A percentile compares a stretch with the other conserved stretches of the same genome.
These are phyloP conservation scores for Rostrohypoxylon terebratum DNA, from an alignment of 495 filamentous ascomycete species.

Conservation along the genomic window DNA sequence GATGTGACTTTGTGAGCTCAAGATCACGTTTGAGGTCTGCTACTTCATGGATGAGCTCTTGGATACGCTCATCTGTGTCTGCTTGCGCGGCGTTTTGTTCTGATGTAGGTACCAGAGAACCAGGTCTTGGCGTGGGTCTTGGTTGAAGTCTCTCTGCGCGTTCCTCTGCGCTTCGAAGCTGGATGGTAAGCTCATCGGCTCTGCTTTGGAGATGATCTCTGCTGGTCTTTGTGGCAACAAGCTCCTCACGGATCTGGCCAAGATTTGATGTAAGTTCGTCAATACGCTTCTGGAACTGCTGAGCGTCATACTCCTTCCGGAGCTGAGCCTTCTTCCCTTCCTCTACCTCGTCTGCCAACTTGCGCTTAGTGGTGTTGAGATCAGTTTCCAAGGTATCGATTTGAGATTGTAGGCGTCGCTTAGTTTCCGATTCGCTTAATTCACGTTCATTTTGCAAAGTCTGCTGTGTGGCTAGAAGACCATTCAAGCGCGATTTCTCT, in stretches of 20 bases:
- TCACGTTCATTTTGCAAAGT: conserved; percentile 91
- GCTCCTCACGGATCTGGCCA: conserved; percentile 81
- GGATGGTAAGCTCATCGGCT: conserved; percentile 87
- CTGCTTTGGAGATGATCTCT: conserved; percentile 87
- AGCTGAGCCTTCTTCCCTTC: conserved; percentile 80
- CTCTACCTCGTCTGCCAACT: conserved; percentile 84
- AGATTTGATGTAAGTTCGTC: conserved; percentile 88
- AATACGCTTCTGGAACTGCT: conserved; percentile 86
- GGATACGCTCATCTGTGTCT: conserved; percentile 74
- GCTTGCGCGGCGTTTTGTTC: conserved; percentile 56
- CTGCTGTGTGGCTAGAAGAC: conserved; percentile 80
- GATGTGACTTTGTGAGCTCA: conserved; percentile 77
- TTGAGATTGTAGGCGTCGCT: conserved; percentile 78
- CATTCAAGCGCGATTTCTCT: conserved; percentile 83
- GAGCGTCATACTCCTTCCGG: conserved; percentile 87
- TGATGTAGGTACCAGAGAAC: conserved; percentile 57
- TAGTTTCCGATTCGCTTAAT: conserved; percentile 81
- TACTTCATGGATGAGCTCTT: conserved; percentile 84
- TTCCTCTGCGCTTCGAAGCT: conserved; percentile 89
- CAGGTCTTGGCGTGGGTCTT: conserved; percentile 69
- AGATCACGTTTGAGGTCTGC: conserved; percentile 85
- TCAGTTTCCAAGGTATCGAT: conserved; percentile 83
- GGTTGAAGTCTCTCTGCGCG: conserved; percentile 81
- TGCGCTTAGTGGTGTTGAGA: conserved; percentile 79
- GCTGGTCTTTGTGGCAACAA: conserved; percentile 82